Conservation (phyloP, 345 rosid genomes). For the Capsella bursapastoris region DNA sequence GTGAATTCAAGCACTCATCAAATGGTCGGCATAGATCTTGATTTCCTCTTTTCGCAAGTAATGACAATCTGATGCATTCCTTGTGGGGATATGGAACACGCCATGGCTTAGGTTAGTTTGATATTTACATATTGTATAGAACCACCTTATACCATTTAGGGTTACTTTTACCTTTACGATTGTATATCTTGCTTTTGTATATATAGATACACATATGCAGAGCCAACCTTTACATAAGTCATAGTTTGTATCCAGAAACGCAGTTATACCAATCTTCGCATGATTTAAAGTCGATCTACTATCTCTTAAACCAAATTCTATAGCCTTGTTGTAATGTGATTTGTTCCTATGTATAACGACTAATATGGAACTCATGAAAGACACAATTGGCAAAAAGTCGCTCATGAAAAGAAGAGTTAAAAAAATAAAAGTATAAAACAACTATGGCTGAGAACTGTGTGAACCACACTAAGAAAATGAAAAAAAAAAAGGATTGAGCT, state of each 20-base stretch:
- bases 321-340: background rate
- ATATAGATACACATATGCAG: slow-evolving; percentile 26
- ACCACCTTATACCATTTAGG: slow-evolving; percentile 30
- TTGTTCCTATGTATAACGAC: background rate
- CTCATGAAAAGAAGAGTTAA: slow-evolving; percentile 13
- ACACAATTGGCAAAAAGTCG: background rate
- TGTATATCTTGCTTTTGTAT: slow-evolving; percentile 29
- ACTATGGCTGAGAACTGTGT: background rate
- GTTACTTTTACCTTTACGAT: slow-evolving; percentile 16
- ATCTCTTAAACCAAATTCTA: background rate
- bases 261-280: background rate
- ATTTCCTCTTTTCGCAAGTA: background rate
- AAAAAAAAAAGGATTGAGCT: no score
- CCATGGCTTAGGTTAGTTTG: slow-evolving; percentile 38
- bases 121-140: slow-evolving; percentile 36
- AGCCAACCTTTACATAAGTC: slow-evolving; percentile 21
- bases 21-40: slow-evolving; percentile 70
- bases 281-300: background rate
- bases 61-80: slow-evolving; percentile 26
- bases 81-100: slow-evolving; percentile 12
- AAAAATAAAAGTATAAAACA: background rate
- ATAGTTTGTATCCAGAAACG: background rate
- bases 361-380: slow-evolving; percentile 6
- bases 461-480: background rate
- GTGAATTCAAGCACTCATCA: slow-evolving; percentile 53